Conservation (phyloP, 225 moss, liverwort and hornwort genomes). For the Takakia lepidozioides region DNA sequence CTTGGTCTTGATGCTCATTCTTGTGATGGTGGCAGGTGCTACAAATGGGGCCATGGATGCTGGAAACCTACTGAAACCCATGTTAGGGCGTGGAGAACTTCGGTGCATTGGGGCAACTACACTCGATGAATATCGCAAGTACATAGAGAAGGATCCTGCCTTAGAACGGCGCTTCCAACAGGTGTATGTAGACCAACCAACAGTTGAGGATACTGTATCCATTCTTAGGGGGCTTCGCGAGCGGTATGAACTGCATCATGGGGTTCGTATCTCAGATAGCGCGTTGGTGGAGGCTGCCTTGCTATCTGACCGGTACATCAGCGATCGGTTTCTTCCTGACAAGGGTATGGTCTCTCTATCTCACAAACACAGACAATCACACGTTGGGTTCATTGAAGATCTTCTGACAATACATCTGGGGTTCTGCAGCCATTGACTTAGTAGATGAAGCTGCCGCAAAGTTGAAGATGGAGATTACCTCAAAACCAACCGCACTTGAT, state of each 20-base stretch:
- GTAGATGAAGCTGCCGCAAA: slow-evolving; percentile 98
- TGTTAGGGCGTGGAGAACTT: slow-evolving; percentile 90
- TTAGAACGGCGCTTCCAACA: slow-evolving; percentile 95
- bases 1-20: neutral
- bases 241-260: slow-evolving; percentile 94
- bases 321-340: slow-evolving; percentile 92
- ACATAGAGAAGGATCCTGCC: slow-evolving; percentile 93
- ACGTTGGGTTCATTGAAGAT: neutral
- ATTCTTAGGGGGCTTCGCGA: slow-evolving; percentile 91
- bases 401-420: neutral
- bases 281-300: slow-evolving; percentile 85
- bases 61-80: slow-evolving; percentile 86
- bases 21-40: slow-evolving; percentile 34
- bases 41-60: slow-evolving; percentile 93
- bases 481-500: slow-evolving; percentile 88
- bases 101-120: slow-evolving; percentile 96
- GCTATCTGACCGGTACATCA: slow-evolving; percentile 91
- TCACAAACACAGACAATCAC: neutral
- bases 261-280: slow-evolving; percentile 86
- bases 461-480: slow-evolving; percentile 99
- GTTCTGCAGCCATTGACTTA: slow-evolving; percentile 73
- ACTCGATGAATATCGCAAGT: slow-evolving; percentile 87
- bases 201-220: slow-evolving; percentile 83
- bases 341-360: slow-evolving; percentile 47
- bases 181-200: slow-evolving; percentile 89